Percentiles rank a stretch among this genome's conserved stretches.
Conservation (phyloP, 164 flowering plant genomes). For the Macadamia tetraphylla region DNA sequence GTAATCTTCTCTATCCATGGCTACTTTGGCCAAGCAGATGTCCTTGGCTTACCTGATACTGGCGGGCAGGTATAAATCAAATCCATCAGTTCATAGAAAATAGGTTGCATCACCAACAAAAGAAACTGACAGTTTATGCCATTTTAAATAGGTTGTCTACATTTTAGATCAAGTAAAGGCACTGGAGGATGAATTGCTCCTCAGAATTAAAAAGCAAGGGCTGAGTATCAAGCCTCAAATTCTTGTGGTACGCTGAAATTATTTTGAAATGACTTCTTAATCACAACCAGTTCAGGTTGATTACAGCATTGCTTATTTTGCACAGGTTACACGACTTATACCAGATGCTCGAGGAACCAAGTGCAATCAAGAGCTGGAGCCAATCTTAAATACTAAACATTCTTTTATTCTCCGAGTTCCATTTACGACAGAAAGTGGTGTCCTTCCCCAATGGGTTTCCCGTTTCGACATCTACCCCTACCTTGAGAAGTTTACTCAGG, state of each 20-base stretch:
- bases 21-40: constrained; percentile 87
- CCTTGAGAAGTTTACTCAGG: constrained; percentile 81
- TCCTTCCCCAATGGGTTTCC: constrained; percentile 80
- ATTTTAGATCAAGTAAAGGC: constrained; percentile 96
- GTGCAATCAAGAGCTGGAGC: constrained; percentile 80
- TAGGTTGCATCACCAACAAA: not conserved
- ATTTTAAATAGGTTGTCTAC: constrained; percentile 65
- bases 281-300: not conserved
- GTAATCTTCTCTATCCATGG: constrained; percentile 93
- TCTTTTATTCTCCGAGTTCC: constrained; percentile 86
- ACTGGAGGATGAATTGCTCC: constrained; percentile 76
- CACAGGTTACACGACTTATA: constrained; percentile 83
- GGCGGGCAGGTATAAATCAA: constrained; percentile 80
- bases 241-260: constrained; percentile 56
- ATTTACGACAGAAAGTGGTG: constrained; percentile 60
- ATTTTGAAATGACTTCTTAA: not conserved
- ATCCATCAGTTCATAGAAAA: not conserved
- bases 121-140: not conserved
- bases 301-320: not conserved
- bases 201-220: constrained; percentile 79
- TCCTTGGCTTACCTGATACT: constrained; percentile 95
- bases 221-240: constrained; percentile 73
- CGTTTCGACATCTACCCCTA: constrained; percentile 93
- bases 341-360: constrained; percentile 86
- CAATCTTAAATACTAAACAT: constrained; percentile 56